phyloP scores from a whole-genome alignment of 192 early-diverging fungal species.

The Backusella australiensis region DNA sequence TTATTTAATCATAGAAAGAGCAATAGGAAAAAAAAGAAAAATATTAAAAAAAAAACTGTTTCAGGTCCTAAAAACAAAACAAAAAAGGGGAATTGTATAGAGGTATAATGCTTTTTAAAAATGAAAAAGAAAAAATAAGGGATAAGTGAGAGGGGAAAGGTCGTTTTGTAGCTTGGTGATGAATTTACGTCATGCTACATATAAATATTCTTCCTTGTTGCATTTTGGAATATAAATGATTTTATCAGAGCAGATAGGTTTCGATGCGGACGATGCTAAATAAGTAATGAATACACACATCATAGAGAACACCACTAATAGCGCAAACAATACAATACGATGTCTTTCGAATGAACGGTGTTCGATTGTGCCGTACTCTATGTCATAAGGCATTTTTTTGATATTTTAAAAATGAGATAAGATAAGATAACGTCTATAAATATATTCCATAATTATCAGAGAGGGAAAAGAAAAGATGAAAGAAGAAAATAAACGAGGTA shows the following conservation, averaged over 20 bases:
- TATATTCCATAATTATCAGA: not conserved
- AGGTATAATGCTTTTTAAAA: not conserved
- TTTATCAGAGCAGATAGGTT: conserved; percentile 7
- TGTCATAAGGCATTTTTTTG: not conserved
- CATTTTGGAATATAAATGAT: conserved; percentile 13
- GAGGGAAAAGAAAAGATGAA: not conserved
- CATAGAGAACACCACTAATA: not conserved
- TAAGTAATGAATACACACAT: conserved; percentile 12
- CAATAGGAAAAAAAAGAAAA: not conserved
- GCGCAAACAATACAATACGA: conserved; percentile 1
- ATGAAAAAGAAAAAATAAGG: not conserved
- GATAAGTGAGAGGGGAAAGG: not conserved
- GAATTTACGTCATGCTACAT: not conserved
- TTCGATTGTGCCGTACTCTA: not conserved
- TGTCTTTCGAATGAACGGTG: not conserved
- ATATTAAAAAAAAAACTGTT: too few species aligned
- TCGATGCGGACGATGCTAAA: not conserved
- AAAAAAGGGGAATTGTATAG: not conserved
- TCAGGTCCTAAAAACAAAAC: not conserved
- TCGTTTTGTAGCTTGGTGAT: not conserved
- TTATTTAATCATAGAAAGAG: not conserved
- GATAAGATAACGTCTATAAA: not conserved
- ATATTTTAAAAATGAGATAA: not conserved
- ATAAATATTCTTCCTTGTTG: conserved; percentile 9
- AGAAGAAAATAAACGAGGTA: not conserved